Evolutionary conservation across 2,329 filamentous ascomycete species (phyloP).

Genomic region (Diaporthe citriasiana): DNA sequence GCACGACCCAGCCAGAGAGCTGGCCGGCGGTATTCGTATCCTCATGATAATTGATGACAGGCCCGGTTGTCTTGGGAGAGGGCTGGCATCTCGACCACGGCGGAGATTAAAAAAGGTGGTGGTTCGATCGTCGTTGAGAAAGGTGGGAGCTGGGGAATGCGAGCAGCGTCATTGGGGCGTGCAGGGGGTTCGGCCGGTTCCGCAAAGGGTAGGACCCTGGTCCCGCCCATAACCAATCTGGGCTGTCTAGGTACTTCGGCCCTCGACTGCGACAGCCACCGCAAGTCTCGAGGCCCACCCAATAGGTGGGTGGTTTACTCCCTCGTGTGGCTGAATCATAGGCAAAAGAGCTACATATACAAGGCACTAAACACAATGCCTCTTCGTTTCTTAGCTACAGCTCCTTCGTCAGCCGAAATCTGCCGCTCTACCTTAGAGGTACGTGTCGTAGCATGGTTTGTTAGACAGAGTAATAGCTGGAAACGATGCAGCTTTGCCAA

Average conservation of each 20-base stretch:
- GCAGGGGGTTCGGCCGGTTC: conserved; percentile 8
- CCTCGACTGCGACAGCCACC: neutral
- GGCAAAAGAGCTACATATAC: too few relatives aligned
- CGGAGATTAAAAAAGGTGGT: neutral
- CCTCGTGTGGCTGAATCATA: neutral
- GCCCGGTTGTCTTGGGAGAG: neutral
- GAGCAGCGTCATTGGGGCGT: conserved; percentile 16
- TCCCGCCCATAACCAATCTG: neutral
- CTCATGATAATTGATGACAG: conserved; percentile 29
- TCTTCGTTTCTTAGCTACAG: neutral
- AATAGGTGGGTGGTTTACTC: too few relatives aligned
- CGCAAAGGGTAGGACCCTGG: conserved; percentile 21
- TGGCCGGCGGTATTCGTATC: conserved; percentile 34
- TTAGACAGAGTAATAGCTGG: neutral
- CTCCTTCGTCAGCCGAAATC: neutral
- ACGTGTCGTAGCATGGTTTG: rapidly evolving
- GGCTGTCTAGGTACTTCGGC: neutral
- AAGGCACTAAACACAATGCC: neutral
- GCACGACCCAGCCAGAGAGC: conserved; percentile 34
- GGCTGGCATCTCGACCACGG: conserved; percentile 31
- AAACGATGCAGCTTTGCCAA: neutral
- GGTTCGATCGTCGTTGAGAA: conserved; percentile 15
- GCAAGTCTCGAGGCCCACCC: neutral
- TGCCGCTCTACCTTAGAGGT: too few relatives aligned
- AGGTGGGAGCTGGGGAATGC: neutral